These are phyloP conservation scores for Beauveria varroae DNA, from an alignment of 2,329 filamentous ascomycete species.

Conservation along the genomic window DNA sequence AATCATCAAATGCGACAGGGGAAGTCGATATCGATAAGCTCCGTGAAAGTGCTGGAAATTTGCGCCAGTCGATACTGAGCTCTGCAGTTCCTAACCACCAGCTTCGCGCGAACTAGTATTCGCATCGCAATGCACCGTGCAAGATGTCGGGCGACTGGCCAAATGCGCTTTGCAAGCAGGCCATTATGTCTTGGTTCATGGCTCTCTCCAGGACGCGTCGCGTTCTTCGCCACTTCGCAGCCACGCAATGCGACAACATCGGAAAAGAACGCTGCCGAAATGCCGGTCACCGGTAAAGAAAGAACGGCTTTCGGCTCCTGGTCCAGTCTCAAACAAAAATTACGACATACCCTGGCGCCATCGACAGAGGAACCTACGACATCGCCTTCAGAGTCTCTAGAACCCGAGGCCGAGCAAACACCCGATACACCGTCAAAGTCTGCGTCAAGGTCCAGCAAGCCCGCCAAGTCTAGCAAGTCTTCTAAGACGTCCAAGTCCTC, in stretches of 20 bases:
- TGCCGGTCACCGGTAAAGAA: not conserved
- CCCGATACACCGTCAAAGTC: not conserved
- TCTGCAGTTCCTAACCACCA: not conserved
- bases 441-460: not conserved
- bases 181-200: not conserved
- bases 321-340: not conserved
- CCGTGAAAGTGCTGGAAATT: not conserved
- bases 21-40: constrained; percentile 3
- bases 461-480: not conserved
- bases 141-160: not conserved
- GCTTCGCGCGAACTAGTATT: not conserved
- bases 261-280: not conserved
- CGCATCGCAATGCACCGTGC: not conserved
- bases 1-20: not conserved
- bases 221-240: not conserved
- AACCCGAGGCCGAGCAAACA: not conserved
- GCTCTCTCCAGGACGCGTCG: not conserved
- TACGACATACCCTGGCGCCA: not conserved
- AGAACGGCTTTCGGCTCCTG: not conserved
- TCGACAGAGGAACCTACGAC: not conserved
- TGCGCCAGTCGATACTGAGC: not conserved
- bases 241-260: not conserved
- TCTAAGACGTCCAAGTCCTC: too few species aligned
- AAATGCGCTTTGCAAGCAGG: not conserved
- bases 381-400: not conserved